Conservation (phyloP, 2,329 filamentous ascomycete genomes). For the Hypoxylon sp. region DNA sequence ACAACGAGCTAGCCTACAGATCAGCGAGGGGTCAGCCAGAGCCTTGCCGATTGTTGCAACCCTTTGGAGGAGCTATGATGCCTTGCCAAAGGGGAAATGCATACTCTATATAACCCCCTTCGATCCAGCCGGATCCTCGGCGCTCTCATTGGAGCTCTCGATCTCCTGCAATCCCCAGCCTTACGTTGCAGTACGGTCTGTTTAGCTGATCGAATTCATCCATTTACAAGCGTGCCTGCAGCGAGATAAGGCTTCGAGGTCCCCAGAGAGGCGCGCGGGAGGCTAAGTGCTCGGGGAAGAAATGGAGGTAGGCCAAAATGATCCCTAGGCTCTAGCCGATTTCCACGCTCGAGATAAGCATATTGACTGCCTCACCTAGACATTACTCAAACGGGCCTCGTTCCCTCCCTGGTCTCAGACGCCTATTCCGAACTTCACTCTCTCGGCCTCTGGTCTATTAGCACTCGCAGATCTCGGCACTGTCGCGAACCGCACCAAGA, state of each 20-base stretch:
- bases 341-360: neutral
- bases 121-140: constrained; percentile 1
- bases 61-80: constrained; percentile 20
- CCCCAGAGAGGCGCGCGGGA: too few relatives aligned
- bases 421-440: constrained; percentile 55
- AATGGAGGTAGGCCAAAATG: constrained; percentile 33
- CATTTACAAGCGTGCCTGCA: neutral
- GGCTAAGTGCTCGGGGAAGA: constrained; percentile 4
- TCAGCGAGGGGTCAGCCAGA: constrained; percentile 31
- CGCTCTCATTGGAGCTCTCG: constrained; percentile 3
- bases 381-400: constrained; percentile 37
- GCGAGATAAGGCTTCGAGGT: constrained; percentile 7
- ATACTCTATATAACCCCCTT: constrained; percentile 6
- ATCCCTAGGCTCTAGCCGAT: neutral
- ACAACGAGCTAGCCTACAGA: constrained; percentile 26
- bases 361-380: constrained; percentile 30
- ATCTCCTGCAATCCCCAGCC: constrained; percentile 1
- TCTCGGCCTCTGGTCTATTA: constrained; percentile 63
- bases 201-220: neutral
- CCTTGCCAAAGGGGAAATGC: constrained; percentile 12
- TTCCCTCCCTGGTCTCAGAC: constrained; percentile 55
- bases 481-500: constrained; percentile 62
- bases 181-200: neutral
- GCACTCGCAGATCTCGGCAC: constrained; percentile 66
- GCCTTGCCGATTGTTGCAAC: constrained; percentile 26